phyloP scores from a whole-genome alignment of 1,139 yeast species.

The Yamadazyma epiphylla region DNA sequence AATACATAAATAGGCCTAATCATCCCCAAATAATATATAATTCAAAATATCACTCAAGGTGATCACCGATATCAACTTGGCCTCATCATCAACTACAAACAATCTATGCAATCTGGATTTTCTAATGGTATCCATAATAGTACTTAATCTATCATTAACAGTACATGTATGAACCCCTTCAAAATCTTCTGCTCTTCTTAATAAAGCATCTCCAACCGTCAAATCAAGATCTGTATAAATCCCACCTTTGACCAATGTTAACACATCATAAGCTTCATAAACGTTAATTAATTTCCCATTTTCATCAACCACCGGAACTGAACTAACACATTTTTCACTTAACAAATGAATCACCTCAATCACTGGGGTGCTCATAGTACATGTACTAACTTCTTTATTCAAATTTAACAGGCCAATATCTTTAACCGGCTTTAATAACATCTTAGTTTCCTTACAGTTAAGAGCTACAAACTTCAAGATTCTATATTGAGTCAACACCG shows the following conservation, averaged over 20 bases:
- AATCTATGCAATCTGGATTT: slow-evolving; percentile 88
- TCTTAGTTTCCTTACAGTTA: slow-evolving; percentile 92
- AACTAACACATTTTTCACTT: slow-evolving; percentile 76
- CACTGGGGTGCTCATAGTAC: slow-evolving; percentile 89
- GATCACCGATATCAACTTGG: slow-evolving; percentile 75
- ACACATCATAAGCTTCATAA: slow-evolving; percentile 93
- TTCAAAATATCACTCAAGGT: slow-evolving; percentile 88
- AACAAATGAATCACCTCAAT: slow-evolving; percentile 86
- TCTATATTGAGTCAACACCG: slow-evolving; percentile 94
- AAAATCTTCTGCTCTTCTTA: slow-evolving; percentile 93
- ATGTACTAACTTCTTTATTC: slow-evolving; percentile 61
- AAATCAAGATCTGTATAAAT: slow-evolving; percentile 86
- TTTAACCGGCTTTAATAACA: slow-evolving; percentile 71
- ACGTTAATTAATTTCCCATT: slow-evolving; percentile 75
- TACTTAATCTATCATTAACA: slow-evolving; percentile 77
- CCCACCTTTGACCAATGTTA: slow-evolving; percentile 91
- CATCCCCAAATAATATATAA: slow-evolving; percentile 73
- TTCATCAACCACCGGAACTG: slow-evolving; percentile 90
- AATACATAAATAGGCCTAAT: slow-evolving; percentile 20
- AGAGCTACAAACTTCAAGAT: slow-evolving; percentile 92
- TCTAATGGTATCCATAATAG: slow-evolving; percentile 91
- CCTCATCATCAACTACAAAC: slow-evolving; percentile 84
- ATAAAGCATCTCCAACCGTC: slow-evolving; percentile 93
- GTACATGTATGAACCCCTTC: slow-evolving; percentile 99
- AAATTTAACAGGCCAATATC: slow-evolving; percentile 64